Evolutionary conservation across 2,329 filamentous ascomycete genomes (phyloP), one percentile per base, ranked within the genome.

Genomic region (Aspergillus puulaauensis): DNA sequence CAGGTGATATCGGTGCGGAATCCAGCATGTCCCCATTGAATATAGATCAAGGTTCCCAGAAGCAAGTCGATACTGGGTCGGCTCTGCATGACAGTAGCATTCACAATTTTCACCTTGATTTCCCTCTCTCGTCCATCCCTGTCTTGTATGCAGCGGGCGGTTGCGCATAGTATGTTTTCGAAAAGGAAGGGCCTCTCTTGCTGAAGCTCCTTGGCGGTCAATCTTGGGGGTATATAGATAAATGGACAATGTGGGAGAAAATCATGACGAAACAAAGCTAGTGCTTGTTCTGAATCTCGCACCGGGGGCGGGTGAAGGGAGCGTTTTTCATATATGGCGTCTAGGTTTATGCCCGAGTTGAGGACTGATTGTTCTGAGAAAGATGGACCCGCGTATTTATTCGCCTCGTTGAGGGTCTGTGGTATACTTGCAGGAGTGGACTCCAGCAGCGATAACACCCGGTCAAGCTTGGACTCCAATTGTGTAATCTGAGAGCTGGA

Each of bases 111-210:
- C 9, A 14, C 21, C 45, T 55, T 55, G 17, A 55, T n/a, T 14
- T 19, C 11, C 14, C 35, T 24, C 12, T 14, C 35, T 4, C 53
- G 37, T 8, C 12, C 7, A 12, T 17, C 24, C 45, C 33, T 55
- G n/a, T 48, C 43, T n/a, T 43, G n/a, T 4, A 49, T 11, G 4
- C 45, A 49, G 23, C 37, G 23, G 11, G 53, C 15, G 2, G 45
- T 55, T 3, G 49, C 45, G 4, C 45, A 35, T 5, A 48, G 24
- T 17, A 55, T 55, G 2, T n/a, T 19, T 23, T 55, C 31, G 35
- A 48, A 24, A 3, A 55, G 53, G 21, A 55, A 55, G 2, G 53
- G 53, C 8, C 53, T 37, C 37, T 55, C 53, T 2, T 12, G n/a
- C 37, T 49, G 37, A 15, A 55, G 24, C 11, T 55, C n/a, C 21